Percentiles rank a stretch among this genome's conserved stretches.
Conservation (phyloP, 345 rosid species). For the Balakata baccata region DNA sequence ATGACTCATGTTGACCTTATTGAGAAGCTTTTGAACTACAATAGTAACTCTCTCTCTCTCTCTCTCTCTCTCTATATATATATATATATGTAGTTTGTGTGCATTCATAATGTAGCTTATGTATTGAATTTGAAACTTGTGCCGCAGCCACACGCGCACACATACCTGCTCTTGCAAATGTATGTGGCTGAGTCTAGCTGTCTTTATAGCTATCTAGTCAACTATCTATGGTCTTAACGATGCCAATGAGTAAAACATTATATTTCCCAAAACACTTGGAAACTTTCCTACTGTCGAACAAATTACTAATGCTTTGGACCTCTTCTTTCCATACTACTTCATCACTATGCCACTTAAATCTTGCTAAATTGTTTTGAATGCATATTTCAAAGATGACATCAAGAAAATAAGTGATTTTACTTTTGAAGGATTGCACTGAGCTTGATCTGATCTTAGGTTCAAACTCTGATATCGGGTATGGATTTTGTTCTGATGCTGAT, state of each 20-base stretch:
- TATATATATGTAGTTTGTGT: neutral
- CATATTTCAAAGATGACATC: neutral
- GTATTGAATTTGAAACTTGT: neutral
- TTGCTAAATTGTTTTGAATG: neutral
- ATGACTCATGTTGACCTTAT: slow-evolving; percentile 99
- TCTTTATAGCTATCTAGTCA: neutral
- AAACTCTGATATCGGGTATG: neutral
- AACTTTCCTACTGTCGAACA: neutral
- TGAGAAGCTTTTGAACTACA: slow-evolving; percentile 97
- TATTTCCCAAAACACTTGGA: neutral
- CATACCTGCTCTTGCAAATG: neutral
- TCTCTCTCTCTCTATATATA: neutral
- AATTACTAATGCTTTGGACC: neutral
- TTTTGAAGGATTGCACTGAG: neutral
- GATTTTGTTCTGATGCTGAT: neutral
- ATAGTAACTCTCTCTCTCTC: slow-evolving; percentile 48
- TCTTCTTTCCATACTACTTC: no score
- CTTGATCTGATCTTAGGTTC: neutral
- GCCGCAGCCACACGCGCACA: neutral
- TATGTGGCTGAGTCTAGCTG: neutral
- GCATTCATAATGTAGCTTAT: neutral
- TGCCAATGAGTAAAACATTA: neutral
- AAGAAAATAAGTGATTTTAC: neutral
- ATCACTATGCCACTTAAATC: neutral
- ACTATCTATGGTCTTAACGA: neutral